These are phyloP conservation scores for Nicotiana sylvestris DNA, from an alignment of 257 asterid genomes.

Conservation along the genomic window DNA sequence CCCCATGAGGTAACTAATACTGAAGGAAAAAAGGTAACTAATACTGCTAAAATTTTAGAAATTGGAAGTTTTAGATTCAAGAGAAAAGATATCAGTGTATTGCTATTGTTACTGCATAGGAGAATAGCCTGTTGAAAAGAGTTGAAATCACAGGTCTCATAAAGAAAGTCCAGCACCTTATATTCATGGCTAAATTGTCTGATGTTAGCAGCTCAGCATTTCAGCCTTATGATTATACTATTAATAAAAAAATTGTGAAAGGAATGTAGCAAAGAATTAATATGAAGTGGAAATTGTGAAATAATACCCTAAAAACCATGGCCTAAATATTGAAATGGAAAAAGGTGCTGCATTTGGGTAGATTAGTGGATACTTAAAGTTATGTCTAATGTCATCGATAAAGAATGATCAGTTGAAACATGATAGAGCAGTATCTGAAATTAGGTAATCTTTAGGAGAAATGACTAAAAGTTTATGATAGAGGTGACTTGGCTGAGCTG, in stretches of 20 bases:
- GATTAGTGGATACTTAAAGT: too few species aligned
- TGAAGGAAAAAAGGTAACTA: not conserved
- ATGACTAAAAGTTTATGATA: not conserved
- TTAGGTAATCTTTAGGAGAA: not conserved
- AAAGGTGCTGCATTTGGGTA: too few species aligned
- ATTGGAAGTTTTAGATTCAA: not conserved
- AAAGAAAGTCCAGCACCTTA: not conserved
- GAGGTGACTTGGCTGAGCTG: not conserved
- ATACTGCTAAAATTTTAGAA: not conserved
- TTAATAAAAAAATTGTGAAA: not conserved
- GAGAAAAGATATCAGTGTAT: not conserved
- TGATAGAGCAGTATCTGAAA: not conserved
- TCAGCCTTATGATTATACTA: not conserved
- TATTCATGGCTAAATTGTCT: not conserved
- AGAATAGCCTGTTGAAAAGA: not conserved
- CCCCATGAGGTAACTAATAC: not conserved
- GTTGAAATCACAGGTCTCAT: not conserved
- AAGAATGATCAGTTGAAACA: not conserved
- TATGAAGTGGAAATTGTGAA: not conserved
- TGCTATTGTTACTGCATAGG: not conserved
- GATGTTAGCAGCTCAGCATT: not conserved
- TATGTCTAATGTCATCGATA: not conserved
- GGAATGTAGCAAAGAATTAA: not conserved
- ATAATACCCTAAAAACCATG: too few species aligned
- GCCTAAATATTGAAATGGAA: too few species aligned